These are phyloP conservation scores for Acanthamoeba triangularis DNA, from an alignment of 208 protist species.

Conservation along the genomic window DNA sequence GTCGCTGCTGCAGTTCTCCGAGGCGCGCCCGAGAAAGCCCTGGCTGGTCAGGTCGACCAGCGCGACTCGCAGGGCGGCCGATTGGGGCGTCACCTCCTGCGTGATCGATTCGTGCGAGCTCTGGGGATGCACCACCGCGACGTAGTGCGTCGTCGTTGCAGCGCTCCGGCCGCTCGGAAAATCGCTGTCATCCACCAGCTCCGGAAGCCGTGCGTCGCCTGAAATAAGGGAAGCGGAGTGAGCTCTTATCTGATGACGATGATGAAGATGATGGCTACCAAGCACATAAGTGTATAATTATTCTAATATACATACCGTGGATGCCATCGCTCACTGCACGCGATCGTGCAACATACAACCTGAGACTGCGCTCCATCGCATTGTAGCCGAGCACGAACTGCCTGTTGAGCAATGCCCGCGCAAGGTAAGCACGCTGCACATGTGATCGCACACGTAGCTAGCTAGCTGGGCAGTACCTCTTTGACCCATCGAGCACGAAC, in stretches of 20 bases:
- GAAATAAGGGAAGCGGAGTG: neutral
- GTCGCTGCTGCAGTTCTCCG: neutral
- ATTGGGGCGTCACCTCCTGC: neutral
- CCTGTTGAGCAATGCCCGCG: neutral
- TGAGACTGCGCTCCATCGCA: neutral
- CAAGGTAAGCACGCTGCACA: neutral
- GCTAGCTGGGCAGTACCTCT: neutral
- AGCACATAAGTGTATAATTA: too few species aligned
- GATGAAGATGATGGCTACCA: too few species aligned
- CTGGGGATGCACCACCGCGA: neutral
- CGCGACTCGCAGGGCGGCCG: neutral
- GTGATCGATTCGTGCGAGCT: neutral
- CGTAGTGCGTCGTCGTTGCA: neutral
- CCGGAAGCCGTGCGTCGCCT: neutral
- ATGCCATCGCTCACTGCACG: conserved; percentile 10
- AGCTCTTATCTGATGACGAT: neutral
- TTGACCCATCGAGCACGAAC: neutral
- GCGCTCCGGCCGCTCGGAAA: neutral
- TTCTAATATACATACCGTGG: neutral
- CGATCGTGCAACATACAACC: neutral
- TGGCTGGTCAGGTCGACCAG: neutral
- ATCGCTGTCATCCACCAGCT: neutral
- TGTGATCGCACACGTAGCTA: too few species aligned
- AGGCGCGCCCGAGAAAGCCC: neutral
- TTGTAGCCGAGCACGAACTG: conserved; percentile 22